A percentile compares a stretch with the other conserved stretches of the same genome.
Evolutionary conservation across 164 flowering plant genomes (phyloP).

Genomic region (Akebia trifoliata): DNA sequence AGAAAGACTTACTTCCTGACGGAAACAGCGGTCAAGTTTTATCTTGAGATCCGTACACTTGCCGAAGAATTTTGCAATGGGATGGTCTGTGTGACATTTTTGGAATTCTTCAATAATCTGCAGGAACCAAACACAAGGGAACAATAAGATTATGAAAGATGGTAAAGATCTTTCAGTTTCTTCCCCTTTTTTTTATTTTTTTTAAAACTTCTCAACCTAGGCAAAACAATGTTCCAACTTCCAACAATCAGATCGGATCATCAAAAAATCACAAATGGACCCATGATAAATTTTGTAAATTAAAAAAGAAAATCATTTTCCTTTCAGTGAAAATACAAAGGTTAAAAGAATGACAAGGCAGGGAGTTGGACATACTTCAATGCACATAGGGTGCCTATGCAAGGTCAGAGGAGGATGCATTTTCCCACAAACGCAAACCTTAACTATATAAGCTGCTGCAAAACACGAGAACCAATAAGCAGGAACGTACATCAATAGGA

Average conservation of each 20-base stretch:
- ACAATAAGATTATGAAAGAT: background rate
- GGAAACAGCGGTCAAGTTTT: constrained; percentile 85
- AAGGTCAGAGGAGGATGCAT: constrained; percentile 80
- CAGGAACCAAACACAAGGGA: constrained; percentile 7
- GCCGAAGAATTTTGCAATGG: constrained; percentile 75
- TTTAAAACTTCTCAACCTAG: too few relatives aligned
- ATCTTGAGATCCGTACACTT: constrained; percentile 84
- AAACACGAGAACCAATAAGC: too few relatives aligned
- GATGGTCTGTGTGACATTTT: constrained; percentile 87
- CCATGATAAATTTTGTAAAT: too few relatives aligned
- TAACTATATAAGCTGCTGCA: background rate
- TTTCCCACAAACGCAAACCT: constrained; percentile 1
- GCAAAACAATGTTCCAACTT: too few relatives aligned
- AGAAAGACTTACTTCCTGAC: constrained; percentile 60
- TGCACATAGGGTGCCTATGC: constrained; percentile 78
- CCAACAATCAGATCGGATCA: too few relatives aligned
- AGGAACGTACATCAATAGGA: too few relatives aligned
- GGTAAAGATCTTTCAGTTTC: background rate
- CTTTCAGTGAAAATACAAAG: too few relatives aligned
- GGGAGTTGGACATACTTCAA: constrained; percentile 44
- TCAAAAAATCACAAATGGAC: too few relatives aligned
- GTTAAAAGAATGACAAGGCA: background rate
- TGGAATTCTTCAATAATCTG: constrained; percentile 91
- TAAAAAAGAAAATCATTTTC: too few relatives aligned
- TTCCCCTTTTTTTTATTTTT: too few relatives aligned